Evolutionary conservation across 495 filamentous ascomycete genomes (phyloP), one percentile per base, ranked within the genome.

Genomic region (Acidiella bohemica): DNA sequence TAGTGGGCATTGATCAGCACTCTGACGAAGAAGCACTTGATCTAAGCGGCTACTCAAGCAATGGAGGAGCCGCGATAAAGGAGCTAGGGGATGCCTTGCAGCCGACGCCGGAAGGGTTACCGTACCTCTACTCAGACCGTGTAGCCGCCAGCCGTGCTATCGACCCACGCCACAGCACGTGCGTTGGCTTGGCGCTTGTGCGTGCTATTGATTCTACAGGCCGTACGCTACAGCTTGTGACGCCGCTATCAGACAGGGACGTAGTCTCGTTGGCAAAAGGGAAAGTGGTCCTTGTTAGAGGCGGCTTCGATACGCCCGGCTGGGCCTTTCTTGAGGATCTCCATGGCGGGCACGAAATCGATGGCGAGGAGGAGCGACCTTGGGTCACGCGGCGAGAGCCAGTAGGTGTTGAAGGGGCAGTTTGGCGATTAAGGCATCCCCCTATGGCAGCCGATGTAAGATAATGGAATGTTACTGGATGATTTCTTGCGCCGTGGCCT

Each of bases 241-340:
- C 66, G 9, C 71, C 73, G 3, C 55, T 73, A 10, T 27, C 59
- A 2, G 34, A 50, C 16, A 24, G 6, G n/a, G 32, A 41, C 1
- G 40, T 53, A 17, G 34, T 40, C 12, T 16, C 12, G 3, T 21
- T 54, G 10, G 29, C 17, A 33, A 10, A 22, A 11, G 16, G 38
- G 27, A 36, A 25, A 14, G 17, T 56, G 21, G 67, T 73, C 3
- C 56, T 76, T n/a, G 64, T 78, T 5, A 63, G 64, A 29, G 73
- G 73, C 3, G 70, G 63, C 54, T 68, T 73, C 31, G 72, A 75
- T 42, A 55, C 69, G 8, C 73, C 74, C 2, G 66, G 53, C 8
- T 78, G 72, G 74, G 69, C 68, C 10, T 75, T 73, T 41, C 62
- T 61, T 1, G 72, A 76, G 46, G 65, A 68, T 12, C 36, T 72